Conservation (phyloP, 345 rosid genomes). For the Noccaea caerulescens region DNA sequence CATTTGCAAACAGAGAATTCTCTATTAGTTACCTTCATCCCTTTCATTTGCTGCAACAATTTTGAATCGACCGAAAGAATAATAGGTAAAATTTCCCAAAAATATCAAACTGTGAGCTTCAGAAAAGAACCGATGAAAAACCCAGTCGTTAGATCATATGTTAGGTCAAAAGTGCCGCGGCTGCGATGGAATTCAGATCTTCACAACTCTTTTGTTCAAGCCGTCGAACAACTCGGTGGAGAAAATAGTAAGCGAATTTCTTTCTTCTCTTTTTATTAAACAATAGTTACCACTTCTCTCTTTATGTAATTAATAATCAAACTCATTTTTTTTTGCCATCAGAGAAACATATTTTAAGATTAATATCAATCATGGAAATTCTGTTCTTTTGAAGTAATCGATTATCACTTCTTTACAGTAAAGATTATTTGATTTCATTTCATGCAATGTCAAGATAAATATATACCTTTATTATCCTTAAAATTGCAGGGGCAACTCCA, state of each 20-base stretch:
- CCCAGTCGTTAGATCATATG: constrained; percentile 61
- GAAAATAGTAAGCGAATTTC: constrained; percentile 58
- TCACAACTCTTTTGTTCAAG: constrained; percentile 72
- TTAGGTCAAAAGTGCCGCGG: constrained; percentile 77
- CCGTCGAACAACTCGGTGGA: constrained; percentile 82
- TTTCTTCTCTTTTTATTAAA: not conserved
- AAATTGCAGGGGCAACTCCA: constrained; percentile 72
- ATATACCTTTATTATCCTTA: not conserved
- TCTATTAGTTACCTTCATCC: constrained; percentile 24
- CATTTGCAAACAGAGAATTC: not conserved
- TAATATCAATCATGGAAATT: not conserved
- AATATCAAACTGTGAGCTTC: not conserved
- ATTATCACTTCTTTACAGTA: not conserved
- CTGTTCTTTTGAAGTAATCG: not conserved
- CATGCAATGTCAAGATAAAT: not conserved
- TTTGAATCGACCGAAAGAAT: constrained; percentile 4
- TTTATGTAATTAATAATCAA: not conserved
- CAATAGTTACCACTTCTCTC: not conserved
- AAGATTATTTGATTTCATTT: not conserved
- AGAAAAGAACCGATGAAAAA: constrained; percentile 27
- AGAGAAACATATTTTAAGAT: not conserved
- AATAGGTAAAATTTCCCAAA: not conserved
- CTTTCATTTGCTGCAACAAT: constrained; percentile 14
- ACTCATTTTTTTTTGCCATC: not conserved
- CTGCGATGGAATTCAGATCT: constrained; percentile 86